Percentiles rank a stretch among this genome's conserved stretches.
Conservation (phyloP, 495 filamentous ascomycete species). For the Xylaria longipes region DNA sequence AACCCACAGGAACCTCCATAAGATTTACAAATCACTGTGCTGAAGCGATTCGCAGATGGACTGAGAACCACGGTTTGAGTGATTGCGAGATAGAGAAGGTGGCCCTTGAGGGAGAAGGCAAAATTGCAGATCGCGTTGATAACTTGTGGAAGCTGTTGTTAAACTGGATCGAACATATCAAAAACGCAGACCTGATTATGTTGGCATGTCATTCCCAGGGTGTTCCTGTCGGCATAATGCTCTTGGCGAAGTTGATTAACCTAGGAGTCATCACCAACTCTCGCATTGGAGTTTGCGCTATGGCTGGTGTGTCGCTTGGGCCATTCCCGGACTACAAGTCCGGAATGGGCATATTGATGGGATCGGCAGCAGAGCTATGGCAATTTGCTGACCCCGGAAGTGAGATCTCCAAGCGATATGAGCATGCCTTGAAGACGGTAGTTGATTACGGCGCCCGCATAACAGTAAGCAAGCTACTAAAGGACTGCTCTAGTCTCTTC, state of each 20-base stretch:
- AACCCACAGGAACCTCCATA: slow-evolving; percentile 93
- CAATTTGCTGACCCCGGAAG: slow-evolving; percentile 84
- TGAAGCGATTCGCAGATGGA: slow-evolving; percentile 81
- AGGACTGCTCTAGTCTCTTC: background rate
- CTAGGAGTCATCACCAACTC: slow-evolving; percentile 73
- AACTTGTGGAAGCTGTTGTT: slow-evolving; percentile 91
- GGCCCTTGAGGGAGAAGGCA: slow-evolving; percentile 97
- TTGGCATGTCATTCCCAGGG: slow-evolving; percentile 94
- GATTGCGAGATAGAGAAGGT: slow-evolving; percentile 83
- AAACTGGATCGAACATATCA: slow-evolving; percentile 93
- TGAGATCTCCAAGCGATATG: slow-evolving; percentile 80
- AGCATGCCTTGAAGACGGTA: slow-evolving; percentile 71
- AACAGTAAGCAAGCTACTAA: slow-evolving; percentile 48
- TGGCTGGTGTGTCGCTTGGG: slow-evolving; percentile 89
- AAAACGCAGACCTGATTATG: slow-evolving; percentile 85
- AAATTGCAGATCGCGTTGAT: slow-evolving; percentile 86
- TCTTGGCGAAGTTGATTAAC: slow-evolving; percentile 89
- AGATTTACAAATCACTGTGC: slow-evolving; percentile 90
- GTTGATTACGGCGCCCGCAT: slow-evolving; percentile 81
- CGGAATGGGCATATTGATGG: slow-evolving; percentile 75
- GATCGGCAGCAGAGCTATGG: slow-evolving; percentile 89
- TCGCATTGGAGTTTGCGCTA: slow-evolving; percentile 61
- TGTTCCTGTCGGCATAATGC: slow-evolving; percentile 90
- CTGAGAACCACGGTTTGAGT: slow-evolving; percentile 67
- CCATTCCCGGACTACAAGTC: slow-evolving; percentile 89